These are phyloP conservation scores for Peniophora sp. DNA, from an alignment of 1,284 basidiomycete species.

Conservation along the genomic window DNA sequence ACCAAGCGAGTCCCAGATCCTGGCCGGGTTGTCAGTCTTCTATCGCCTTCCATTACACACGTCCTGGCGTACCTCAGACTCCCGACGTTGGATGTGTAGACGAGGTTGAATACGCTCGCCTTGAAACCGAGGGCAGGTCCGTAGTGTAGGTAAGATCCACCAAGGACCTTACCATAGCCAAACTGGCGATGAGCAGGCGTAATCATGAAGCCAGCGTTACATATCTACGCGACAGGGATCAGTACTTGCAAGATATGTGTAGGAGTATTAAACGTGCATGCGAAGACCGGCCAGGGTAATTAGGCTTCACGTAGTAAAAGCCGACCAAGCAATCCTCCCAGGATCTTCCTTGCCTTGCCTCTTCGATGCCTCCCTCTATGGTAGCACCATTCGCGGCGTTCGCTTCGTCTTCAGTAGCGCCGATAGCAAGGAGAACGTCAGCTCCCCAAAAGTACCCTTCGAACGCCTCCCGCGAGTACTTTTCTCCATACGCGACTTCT, in stretches of 20 bases:
- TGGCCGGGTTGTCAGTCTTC: slow-evolving; percentile 19
- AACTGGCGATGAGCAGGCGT: slow-evolving; percentile 57
- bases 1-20: slow-evolving; percentile 82
- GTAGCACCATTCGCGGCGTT: slow-evolving; percentile 8
- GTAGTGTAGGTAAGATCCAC: slow-evolving; percentile 76
- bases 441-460: slow-evolving; percentile 68
- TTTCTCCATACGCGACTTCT: slow-evolving; percentile 36
- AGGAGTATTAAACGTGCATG: slow-evolving; percentile 42
- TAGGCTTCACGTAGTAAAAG: slow-evolving; percentile 87
- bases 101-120: slow-evolving; percentile 90
- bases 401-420: slow-evolving; percentile 19
- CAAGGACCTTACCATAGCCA: slow-evolving; percentile 71
- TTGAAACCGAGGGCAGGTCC: slow-evolving; percentile 78
- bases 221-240: slow-evolving; percentile 43
- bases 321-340: slow-evolving; percentile 74
- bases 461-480: slow-evolving; percentile 49
- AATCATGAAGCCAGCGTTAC: slow-evolving; percentile 88
- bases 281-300: slow-evolving; percentile 88
- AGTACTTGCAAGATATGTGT: background rate
- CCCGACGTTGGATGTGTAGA: slow-evolving; percentile 77
- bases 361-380: slow-evolving; percentile 30
- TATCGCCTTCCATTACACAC: background rate
- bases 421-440: slow-evolving; percentile 69
- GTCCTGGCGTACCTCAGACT: slow-evolving; percentile 46
- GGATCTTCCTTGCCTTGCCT: slow-evolving; percentile 35